Percentiles rank a stretch among this genome's conserved stretches.
Evolutionary conservation across 2,329 filamentous ascomycete genomes (phyloP).

Genomic region (Aspergillus bombycis): DNA sequence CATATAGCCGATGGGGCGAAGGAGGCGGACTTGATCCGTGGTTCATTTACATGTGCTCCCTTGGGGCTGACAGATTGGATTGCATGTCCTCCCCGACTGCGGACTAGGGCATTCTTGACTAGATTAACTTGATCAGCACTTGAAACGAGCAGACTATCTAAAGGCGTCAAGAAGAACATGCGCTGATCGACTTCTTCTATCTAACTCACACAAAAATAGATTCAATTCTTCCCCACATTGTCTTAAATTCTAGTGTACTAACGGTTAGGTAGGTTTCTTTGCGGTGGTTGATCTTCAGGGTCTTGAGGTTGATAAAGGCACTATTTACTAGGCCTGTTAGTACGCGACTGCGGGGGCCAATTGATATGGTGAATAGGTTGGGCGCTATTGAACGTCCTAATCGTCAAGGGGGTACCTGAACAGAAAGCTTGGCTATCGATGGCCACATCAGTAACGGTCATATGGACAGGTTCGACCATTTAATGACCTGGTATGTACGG

Average conservation of each 20-base stretch:
- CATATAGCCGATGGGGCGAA: conserved; percentile 4
- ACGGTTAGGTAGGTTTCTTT: background rate
- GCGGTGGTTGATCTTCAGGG: conserved; percentile 11
- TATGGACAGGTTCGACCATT: background rate
- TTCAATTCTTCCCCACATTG: background rate
- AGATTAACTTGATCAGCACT: background rate
- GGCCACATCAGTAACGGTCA: background rate
- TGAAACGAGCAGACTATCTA: background rate
- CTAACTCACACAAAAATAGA: background rate
- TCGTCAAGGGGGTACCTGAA: background rate
- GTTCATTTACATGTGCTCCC: background rate
- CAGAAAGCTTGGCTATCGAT: background rate
- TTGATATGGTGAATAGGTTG: background rate
- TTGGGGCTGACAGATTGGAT: background rate
- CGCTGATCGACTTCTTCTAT: background rate
- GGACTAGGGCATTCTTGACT: background rate
- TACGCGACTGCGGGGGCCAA: background rate
- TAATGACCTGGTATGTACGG: background rate
- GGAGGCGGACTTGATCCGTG: conserved; percentile 1
- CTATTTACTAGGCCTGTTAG: background rate
- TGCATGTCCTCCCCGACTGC: background rate
- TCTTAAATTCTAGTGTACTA: background rate
- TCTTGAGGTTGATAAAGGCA: background rate
- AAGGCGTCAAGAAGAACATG: background rate
- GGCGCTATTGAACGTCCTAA: background rate